These are phyloP conservation scores for Aureobasidium sp. DNA, from an alignment of 2,329 filamentous ascomycete genomes.

Conservation along the genomic window DNA sequence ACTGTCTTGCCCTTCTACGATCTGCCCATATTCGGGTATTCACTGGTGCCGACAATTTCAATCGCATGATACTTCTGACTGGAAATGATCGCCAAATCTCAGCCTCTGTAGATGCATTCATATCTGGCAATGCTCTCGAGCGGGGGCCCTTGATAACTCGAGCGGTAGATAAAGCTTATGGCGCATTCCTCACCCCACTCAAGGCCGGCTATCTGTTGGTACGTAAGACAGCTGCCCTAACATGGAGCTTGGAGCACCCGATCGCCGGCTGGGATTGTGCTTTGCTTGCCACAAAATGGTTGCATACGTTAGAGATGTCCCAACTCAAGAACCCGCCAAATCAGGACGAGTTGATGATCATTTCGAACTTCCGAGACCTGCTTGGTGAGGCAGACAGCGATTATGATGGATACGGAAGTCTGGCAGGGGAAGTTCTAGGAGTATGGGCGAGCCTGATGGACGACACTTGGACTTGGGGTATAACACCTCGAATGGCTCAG, in stretches of 20 bases:
- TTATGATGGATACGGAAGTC: not conserved
- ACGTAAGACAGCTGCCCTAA: conserved; percentile 33
- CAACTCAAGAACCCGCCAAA: not conserved
- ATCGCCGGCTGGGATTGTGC: conserved; percentile 21
- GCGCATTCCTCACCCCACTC: conserved; percentile 33
- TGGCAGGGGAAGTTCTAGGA: conserved; percentile 19
- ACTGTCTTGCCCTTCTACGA: conserved; percentile 37
- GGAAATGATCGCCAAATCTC: conserved; percentile 26
- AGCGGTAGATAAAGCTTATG: conserved; percentile 34
- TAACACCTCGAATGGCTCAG: conserved; percentile 17
- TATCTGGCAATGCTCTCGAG: conserved; percentile 28
- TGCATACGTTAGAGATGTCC: conserved; percentile 11
- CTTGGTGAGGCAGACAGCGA: not conserved
- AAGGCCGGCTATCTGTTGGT: conserved; percentile 30
- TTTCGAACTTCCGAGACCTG: not conserved
- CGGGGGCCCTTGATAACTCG: conserved; percentile 32
- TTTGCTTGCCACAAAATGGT: conserved; percentile 20
- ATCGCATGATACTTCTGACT: conserved; percentile 36
- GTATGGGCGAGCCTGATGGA: conserved; percentile 20
- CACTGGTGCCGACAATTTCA: conserved; percentile 32
- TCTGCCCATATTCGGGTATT: conserved; percentile 37
- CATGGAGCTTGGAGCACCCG: conserved; percentile 32
- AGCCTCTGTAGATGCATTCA: not conserved
- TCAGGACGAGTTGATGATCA: not conserved
- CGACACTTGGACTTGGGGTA: conserved; percentile 22